These are phyloP conservation scores for Sarcocystis neurona DNA, from an alignment of 169 alveolate species.

Conservation along the genomic window DNA sequence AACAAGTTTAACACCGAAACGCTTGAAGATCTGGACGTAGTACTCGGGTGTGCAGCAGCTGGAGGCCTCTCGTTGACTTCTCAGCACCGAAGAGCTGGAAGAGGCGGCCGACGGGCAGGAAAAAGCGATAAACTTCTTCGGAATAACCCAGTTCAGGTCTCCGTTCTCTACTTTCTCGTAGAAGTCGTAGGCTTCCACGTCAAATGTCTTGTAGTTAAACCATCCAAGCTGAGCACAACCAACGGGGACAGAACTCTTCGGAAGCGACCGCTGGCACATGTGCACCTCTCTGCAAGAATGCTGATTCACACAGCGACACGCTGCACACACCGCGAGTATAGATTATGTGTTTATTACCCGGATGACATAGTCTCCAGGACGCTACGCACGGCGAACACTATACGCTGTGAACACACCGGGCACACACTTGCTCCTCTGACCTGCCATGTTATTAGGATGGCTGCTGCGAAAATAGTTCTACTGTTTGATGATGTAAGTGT, in stretches of 20 bases:
- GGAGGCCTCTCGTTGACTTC: slow-evolving; percentile 72
- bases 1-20: slow-evolving; percentile 83
- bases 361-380: no score
- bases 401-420: no score
- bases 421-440: no score
- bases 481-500: no score
- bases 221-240: slow-evolving; percentile 88
- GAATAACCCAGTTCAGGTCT: slow-evolving; percentile 93
- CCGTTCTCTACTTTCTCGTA: slow-evolving; percentile 88
- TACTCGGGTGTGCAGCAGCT: slow-evolving; percentile 87
- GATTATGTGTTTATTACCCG: not conserved
- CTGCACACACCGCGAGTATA: not conserved
- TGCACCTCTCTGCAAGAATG: not conserved
- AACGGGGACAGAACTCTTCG: not conserved
- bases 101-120: slow-evolving; percentile 84
- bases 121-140: slow-evolving; percentile 92
- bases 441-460: no score
- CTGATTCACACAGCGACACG: not conserved
- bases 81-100: not conserved
- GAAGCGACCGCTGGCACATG: not conserved
- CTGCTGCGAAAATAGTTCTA: no score
- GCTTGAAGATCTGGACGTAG: slow-evolving; percentile 87
- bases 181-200: slow-evolving; percentile 86
- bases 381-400: no score
- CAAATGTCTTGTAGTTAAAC: slow-evolving; percentile 87